Percentiles rank a stretch among this genome's conserved stretches.
phyloP scores from a whole-genome alignment of 2,329 filamentous ascomycete genomes.

The Colletotrichum destructivum region DNA sequence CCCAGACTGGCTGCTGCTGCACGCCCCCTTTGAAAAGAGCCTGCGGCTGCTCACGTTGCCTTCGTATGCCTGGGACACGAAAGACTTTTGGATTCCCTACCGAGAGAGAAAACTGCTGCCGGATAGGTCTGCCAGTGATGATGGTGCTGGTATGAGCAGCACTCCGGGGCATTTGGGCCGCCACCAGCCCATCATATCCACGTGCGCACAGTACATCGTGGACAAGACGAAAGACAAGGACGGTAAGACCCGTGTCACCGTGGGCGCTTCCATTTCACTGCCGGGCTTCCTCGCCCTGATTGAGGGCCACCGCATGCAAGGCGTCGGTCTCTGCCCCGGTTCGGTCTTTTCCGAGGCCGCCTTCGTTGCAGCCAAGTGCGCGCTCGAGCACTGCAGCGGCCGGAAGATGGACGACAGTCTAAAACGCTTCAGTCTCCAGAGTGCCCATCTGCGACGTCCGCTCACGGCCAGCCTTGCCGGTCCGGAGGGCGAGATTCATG shows the following conservation, averaged over 20 bases:
- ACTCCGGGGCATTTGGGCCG: not conserved
- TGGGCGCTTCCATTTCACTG: not conserved
- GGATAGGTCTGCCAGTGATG: not conserved
- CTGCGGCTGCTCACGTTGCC: conserved; percentile 14
- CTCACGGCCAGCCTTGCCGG: conserved; percentile 11
- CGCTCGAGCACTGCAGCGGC: not conserved
- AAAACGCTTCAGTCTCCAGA: not conserved
- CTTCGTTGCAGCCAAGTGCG: conserved; percentile 1
- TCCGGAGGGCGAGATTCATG: conserved; percentile 10
- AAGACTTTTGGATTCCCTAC: conserved; percentile 34
- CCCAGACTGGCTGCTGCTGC: conserved; percentile 10
- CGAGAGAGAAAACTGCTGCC: conserved; percentile 1
- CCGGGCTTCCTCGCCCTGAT: not conserved
- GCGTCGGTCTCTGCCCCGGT: conserved; percentile 2
- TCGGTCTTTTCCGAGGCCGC: conserved; percentile 2
- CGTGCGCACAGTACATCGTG: conserved; percentile 3
- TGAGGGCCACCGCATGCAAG: not conserved
- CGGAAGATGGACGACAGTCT: conserved; percentile 12
- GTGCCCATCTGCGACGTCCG: conserved; percentile 11
- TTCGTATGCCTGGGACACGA: conserved; percentile 21
- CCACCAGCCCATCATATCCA: not conserved
- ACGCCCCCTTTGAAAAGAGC: not conserved
- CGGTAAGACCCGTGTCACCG: not conserved
- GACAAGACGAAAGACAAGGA: not conserved
- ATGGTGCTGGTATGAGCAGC: not conserved